Evolutionary conservation across 2,329 filamentous ascomycete genomes (phyloP).

Genomic region (Colletotrichum scovillei): DNA sequence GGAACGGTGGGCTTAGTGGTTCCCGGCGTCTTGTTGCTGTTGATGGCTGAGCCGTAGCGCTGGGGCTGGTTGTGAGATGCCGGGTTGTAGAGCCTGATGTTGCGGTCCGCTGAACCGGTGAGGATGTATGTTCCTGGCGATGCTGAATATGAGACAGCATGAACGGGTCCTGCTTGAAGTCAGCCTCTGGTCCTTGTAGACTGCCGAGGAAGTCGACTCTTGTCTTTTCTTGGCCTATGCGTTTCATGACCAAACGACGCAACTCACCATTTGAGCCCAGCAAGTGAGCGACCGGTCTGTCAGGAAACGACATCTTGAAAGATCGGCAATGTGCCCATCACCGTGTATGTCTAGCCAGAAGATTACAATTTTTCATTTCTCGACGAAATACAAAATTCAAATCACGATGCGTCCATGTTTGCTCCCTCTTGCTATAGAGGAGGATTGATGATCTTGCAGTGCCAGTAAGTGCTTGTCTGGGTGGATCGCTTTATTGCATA

Average conservation of each 20-base stretch:
- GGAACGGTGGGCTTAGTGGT: conserved; percentile 47
- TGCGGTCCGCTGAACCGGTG: conserved; percentile 86
- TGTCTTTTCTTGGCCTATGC: neutral
- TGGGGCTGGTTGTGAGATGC: conserved; percentile 49
- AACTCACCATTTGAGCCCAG: conserved; percentile 68
- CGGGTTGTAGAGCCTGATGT: conserved; percentile 88
- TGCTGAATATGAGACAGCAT: conserved; percentile 79
- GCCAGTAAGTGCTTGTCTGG: neutral
- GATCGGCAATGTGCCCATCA: conserved; percentile 28
- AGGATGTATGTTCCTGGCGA: conserved; percentile 82
- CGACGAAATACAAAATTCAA: neutral
- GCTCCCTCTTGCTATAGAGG: neutral
- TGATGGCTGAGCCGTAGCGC: conserved; percentile 41
- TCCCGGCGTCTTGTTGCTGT: conserved; percentile 49
- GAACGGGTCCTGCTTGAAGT: conserved; percentile 69
- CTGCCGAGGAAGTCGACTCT: no score
- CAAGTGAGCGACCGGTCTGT: conserved; percentile 64
- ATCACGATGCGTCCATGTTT: neutral
- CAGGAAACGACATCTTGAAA: conserved; percentile 56
- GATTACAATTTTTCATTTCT: conserved; percentile 6
- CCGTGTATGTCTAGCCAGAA: neutral
- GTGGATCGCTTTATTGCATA: conserved; percentile 32
- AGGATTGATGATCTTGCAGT: neutral
- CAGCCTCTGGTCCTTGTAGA: neutral
- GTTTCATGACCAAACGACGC: neutral